phyloP scores from a whole-genome alignment of 768 basidiomycete genomes.

The Tephrocybe sp. region DNA sequence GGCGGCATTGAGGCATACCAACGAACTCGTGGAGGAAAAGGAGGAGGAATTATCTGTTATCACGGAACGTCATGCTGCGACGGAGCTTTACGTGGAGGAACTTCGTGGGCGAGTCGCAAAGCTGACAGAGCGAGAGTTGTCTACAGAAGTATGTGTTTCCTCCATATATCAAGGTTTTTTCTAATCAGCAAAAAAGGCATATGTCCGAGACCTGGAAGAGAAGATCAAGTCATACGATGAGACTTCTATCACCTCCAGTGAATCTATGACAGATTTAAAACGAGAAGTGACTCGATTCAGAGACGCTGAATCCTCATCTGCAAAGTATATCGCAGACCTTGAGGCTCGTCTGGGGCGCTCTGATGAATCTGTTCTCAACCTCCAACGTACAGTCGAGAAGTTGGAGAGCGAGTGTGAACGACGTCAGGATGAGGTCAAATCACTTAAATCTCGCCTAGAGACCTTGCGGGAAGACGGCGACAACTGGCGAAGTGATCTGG shows the following conservation, averaged over 20 bases:
- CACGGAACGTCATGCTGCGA: constrained; percentile 69
- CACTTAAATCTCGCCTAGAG: constrained; percentile 72
- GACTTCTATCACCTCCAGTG: constrained; percentile 69
- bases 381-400: constrained; percentile 71
- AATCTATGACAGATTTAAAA: constrained; percentile 80
- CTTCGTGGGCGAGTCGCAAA: constrained; percentile 78
- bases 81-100: constrained; percentile 87
- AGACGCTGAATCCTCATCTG: constrained; percentile 70
- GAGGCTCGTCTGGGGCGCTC: constrained; percentile 78
- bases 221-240: constrained; percentile 88
- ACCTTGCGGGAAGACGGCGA: constrained; percentile 71
- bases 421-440: constrained; percentile 70
- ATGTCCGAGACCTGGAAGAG: constrained; percentile 91
- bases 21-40: constrained; percentile 91
- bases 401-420: constrained; percentile 77
- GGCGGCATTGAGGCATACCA: constrained; percentile 86
- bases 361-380: constrained; percentile 70
- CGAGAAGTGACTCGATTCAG: constrained; percentile 79
- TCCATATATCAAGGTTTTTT: constrained; percentile 8
- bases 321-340: constrained; percentile 83
- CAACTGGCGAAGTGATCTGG: constrained; percentile 82
- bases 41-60: constrained; percentile 74
- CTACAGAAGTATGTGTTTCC: constrained; percentile 72
- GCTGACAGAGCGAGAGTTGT: constrained; percentile 83
- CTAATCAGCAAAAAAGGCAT: constrained; percentile 59